Percentiles rank a stretch among this genome's conserved stretches.
Conservation (phyloP, 2,329 filamentous ascomycete species). For the Reticulascus tulasneorum region DNA sequence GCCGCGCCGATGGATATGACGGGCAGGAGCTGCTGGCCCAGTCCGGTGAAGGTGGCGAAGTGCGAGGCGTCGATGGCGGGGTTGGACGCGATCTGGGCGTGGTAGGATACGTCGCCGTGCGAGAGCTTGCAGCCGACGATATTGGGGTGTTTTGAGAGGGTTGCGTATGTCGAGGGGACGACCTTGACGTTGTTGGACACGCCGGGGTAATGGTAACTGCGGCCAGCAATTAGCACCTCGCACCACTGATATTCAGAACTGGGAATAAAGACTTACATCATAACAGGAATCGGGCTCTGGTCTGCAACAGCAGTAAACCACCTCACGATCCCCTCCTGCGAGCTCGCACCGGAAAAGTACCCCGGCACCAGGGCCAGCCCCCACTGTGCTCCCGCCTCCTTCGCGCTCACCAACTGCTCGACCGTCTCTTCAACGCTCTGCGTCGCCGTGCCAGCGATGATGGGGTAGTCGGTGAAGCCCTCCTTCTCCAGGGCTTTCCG, state of each 20-base stretch:
- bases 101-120: slow-evolving; percentile 62
- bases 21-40: slow-evolving; percentile 62
- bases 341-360: slow-evolving; percentile 53
- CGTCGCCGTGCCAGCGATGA: slow-evolving; percentile 59
- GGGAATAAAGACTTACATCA: slow-evolving; percentile 54
- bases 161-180: slow-evolving; percentile 51
- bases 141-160: slow-evolving; percentile 58
- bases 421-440: slow-evolving; percentile 60
- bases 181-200: slow-evolving; percentile 63
- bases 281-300: slow-evolving; percentile 50
- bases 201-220: slow-evolving; percentile 61
- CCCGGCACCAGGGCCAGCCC: slow-evolving; percentile 56
- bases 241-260: too few species aligned
- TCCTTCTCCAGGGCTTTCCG: slow-evolving; percentile 50
- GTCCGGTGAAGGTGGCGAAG: slow-evolving; percentile 60
- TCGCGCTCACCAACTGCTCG: slow-evolving; percentile 49
- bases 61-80: slow-evolving; percentile 54
- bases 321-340: slow-evolving; percentile 50
- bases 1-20: slow-evolving; percentile 54
- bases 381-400: slow-evolving; percentile 54
- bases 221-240: too few species aligned
- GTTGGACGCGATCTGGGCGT: slow-evolving; percentile 56
- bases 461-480: slow-evolving; percentile 54
- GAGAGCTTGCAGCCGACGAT: slow-evolving; percentile 69
- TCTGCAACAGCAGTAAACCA: slow-evolving; percentile 59